Evolutionary conservation across 352 stramenopile genomes (phyloP).

Genomic region (Blastocystis sp.): DNA sequence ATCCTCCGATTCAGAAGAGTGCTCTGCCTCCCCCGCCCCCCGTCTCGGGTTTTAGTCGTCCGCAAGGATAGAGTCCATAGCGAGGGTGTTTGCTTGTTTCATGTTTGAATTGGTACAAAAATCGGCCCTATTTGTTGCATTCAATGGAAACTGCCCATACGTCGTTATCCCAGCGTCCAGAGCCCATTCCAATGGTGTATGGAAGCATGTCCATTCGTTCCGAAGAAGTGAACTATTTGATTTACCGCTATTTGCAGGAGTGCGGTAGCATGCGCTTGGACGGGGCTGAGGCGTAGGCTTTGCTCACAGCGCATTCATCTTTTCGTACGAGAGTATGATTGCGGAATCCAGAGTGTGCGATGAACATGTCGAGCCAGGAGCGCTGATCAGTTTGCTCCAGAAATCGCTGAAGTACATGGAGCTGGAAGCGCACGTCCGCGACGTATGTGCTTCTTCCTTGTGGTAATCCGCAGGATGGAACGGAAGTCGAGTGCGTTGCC

Average conservation of each 20-base stretch:
- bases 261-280: neutral
- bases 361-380: conserved; percentile 48
- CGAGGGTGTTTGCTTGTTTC: no score
- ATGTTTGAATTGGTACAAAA: neutral
- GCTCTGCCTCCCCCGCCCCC: no score
- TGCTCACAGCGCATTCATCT: conserved; percentile 57
- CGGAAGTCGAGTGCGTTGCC: conserved; percentile 53
- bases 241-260: conserved; percentile 65
- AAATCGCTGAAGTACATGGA: conserved; percentile 50
- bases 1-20: no score
- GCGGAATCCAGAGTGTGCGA: conserved; percentile 25
- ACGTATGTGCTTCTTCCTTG: neutral
- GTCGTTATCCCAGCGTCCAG: neutral
- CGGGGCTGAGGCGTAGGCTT: conserved; percentile 20
- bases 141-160: neutral
- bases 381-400: conserved; percentile 35
- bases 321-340: conserved; percentile 65
- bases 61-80: no score
- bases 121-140: neutral
- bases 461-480: conserved; percentile 31
- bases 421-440: conserved; percentile 45
- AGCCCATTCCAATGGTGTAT: neutral
- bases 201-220: conserved; percentile 49
- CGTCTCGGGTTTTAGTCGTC: no score
- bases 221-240: conserved; percentile 67